A percentile compares a stretch with the other conserved stretches of the same genome.
phyloP scores from a whole-genome alignment of 768 basidiomycete species.

The Hirschioporus abietinus region DNA sequence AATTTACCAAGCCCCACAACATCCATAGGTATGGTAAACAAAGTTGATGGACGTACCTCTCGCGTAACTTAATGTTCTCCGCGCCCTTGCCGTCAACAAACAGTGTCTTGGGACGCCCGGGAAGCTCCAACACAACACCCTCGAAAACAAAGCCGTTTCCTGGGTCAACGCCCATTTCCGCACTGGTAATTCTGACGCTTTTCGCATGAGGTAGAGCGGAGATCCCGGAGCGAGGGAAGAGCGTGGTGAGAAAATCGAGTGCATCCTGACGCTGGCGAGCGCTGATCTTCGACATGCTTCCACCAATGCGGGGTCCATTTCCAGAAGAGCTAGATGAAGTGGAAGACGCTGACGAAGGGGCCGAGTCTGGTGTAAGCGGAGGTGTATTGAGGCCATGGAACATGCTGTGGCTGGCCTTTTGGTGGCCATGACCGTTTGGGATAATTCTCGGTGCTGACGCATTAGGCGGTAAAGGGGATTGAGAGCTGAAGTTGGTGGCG shows the following conservation, averaged over 20 bases:
- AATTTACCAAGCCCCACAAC: neutral
- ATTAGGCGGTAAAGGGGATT: conserved; percentile 13
- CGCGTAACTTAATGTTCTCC: conserved; percentile 70
- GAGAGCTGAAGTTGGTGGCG: conserved; percentile 6
- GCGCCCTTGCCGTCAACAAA: conserved; percentile 85
- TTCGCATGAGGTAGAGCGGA: conserved; percentile 66
- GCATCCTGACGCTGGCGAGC: conserved; percentile 53
- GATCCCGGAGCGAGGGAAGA: conserved; percentile 73
- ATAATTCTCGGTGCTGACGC: conserved; percentile 28
- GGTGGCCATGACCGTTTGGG: conserved; percentile 28
- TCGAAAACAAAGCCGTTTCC: conserved; percentile 44
- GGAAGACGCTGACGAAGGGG: conserved; percentile 19
- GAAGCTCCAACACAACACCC: conserved; percentile 72
- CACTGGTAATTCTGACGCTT: conserved; percentile 67
- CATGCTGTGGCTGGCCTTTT: conserved; percentile 29
- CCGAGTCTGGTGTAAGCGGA: conserved; percentile 72
- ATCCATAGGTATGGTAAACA: conserved; percentile 3
- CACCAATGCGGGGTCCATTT: conserved; percentile 28
- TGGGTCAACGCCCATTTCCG: conserved; percentile 46
- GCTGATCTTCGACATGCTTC: conserved; percentile 35
- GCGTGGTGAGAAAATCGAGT: conserved; percentile 69
- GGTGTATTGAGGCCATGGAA: conserved; percentile 54
- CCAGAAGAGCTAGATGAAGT: neutral
- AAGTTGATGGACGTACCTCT: conserved; percentile 50
- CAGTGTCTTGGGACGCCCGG: conserved; percentile 65